These are phyloP conservation scores for Blastocystis sp. DNA, from an alignment of 352 stramenopile genomes.

Conservation along the genomic window DNA sequence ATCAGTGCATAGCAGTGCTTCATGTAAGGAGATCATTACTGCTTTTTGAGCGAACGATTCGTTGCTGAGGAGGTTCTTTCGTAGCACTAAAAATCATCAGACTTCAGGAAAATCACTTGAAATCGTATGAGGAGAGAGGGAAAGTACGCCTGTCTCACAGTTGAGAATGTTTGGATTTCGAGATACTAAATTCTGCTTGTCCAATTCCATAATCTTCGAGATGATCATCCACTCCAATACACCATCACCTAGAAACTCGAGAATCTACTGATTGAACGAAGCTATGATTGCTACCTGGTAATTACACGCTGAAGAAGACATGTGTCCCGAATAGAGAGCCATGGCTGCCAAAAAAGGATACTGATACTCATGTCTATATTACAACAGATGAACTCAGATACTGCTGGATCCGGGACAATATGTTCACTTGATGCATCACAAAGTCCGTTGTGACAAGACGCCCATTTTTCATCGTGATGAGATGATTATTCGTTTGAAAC, in stretches of 20 bases:
- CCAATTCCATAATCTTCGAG: neutral
- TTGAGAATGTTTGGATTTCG: neutral
- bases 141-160: neutral
- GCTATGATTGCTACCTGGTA: neutral
- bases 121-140: neutral
- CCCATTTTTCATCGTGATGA: neutral
- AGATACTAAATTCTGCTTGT: neutral
- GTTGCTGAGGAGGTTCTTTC: neutral
- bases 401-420: neutral
- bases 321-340: neutral
- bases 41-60: neutral
- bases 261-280: neutral
- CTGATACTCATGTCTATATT: neutral
- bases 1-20: neutral
- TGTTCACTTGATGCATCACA: neutral
- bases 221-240: slow-evolving; percentile 14
- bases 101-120: neutral
- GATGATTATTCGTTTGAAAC: neutral
- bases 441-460: neutral
- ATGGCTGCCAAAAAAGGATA: neutral
- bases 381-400: neutral
- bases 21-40: neutral
- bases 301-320: neutral
- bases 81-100: neutral
- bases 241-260: slow-evolving; percentile 21